Evolutionary conservation across 1,139 yeast species (phyloP).

Genomic region (Protomyces macrosporus): DNA sequence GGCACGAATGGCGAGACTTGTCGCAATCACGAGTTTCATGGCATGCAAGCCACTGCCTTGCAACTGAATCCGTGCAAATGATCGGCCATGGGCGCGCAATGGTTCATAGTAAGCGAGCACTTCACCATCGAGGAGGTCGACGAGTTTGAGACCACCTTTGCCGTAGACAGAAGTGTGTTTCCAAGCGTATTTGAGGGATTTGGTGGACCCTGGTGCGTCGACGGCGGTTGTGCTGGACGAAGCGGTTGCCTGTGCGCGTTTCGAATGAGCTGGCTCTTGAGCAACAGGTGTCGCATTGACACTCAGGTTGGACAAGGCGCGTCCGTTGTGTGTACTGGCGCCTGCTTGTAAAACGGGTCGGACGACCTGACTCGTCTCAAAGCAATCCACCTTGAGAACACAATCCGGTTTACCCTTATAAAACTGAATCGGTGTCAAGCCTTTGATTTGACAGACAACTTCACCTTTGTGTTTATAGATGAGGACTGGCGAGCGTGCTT

Average conservation of each 20-base stretch:
- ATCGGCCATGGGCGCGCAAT: neutral
- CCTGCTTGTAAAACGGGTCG: neutral
- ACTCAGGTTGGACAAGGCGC: neutral
- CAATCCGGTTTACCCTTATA: slow-evolving; percentile 18
- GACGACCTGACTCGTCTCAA: slow-evolving; percentile 2
- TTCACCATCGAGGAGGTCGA: slow-evolving; percentile 18
- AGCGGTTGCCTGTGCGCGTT: neutral
- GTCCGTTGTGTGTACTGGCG: neutral
- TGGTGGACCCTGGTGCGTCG: neutral
- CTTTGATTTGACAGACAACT: slow-evolving; percentile 6
- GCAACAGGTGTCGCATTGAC: neutral
- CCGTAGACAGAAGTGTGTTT: slow-evolving; percentile 19
- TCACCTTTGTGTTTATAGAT: neutral
- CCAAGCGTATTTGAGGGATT: slow-evolving; percentile 13
- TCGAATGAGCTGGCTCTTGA: neutral
- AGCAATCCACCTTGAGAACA: slow-evolving; percentile 17
- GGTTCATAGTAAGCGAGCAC: slow-evolving; percentile 16
- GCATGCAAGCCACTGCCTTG: slow-evolving; percentile 13
- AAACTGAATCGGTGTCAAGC: slow-evolving; percentile 13
- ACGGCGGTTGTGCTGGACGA: no score
- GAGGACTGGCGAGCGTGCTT: neutral
- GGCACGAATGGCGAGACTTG: neutral
- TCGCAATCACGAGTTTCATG: slow-evolving; percentile 10
- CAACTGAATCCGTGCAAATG: slow-evolving; percentile 11
- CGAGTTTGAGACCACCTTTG: slow-evolving; percentile 20